Evolutionary conservation across 1,284 basidiomycete species (phyloP), one percentile per base, ranked within the genome.

Genomic region (Ganoderma meredithae): DNA sequence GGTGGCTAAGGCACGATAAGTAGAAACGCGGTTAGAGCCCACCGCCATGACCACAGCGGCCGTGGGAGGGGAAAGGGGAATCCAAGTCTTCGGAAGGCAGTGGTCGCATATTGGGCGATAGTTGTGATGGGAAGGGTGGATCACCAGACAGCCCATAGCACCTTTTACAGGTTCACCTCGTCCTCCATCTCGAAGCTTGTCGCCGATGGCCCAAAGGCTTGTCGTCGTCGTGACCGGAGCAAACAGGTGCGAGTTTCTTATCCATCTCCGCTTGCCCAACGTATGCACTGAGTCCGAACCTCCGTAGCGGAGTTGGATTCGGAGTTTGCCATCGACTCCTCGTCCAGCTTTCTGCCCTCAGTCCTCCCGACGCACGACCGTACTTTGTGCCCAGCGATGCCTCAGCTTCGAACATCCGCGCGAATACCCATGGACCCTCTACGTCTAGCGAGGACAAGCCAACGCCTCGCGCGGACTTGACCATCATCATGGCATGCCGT

Each of bases 241-340:
- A 52, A 92, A 92, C 78, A 84, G 85, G 91, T 91, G 73, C 53
- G 85, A 41, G 61, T 55, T 66, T 27, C 22, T 22, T 39, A 10
- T 15, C 22, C 39, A 60, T 53, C 27, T 53, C 55, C 27, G 31
- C 31, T 31, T 22, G 44, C 44, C 17, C 7, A n/a, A n/a, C n/a
- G 44, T 9, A 17, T 17, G 7, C 6, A 31, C 56, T 49, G 52
- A 39, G 36, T 47, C 31, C 43, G 25, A 13, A 60, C 39, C 27
- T 60, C 9, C 64, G 3, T 77, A 96, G 95, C 63, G 95, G 95
- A 66, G 86, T 96, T 33, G 95, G 95, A 17, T 91, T 92, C 75
- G 95, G 93, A 1, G 91, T 95, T 60, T 96, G 95, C 81, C 88
- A 93, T 68, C 90, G 94, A 63, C 86, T 97, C 7, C 84, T 97